Evolutionary conservation across 31 red algal species (phyloP), one percentile per base, ranked within the genome.

Genomic region (Odonthalia washingtoniensis): DNA sequence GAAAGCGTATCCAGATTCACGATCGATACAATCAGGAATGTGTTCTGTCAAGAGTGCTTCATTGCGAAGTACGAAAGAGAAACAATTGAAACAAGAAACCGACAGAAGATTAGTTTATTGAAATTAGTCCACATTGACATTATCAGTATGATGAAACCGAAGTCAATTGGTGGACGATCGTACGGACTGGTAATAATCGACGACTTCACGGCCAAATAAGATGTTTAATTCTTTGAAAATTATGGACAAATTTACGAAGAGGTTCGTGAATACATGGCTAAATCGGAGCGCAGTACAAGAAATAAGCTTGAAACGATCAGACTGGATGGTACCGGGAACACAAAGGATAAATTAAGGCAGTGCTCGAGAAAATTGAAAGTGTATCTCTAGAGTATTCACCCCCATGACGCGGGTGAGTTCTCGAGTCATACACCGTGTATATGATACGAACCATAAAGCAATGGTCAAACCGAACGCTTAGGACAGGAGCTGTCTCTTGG

Each of bases 91-190:
- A 30, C 53, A 40, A 81, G 49, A 39, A 16, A 66, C 38, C 14
- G 60, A 42, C n/a, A 65, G 17, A 81, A 62, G 16, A 2, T 70
- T 46, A 26, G 16, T 3, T 0, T 65, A 14, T 37, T 81, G 31
- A 38, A 89, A 40, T 64, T 81, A 3, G 39, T 89, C 0, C 76
- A 74, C 16, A 61, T 89, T 1, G 86, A 89, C 44, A 24, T 89
- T 4, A 65, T 40, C 28, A 76, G 86, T 40, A 70, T 41, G 40
- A 37, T 69, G 46, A 38, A 21, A 32, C 5, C 27, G 62, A 0
- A 32, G 63, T 83, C 80, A 5, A 24, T 83, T n/a, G 53, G 80
- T 0, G 62, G 80, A 5, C 52, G 66, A 30, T 34, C 30, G 21
- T 81, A 81, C 14, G 65, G 42, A 5, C 3, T 81, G 12, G 86